Conservation (phyloP, 306 rosid species). For the Prunus salicina region DNA sequence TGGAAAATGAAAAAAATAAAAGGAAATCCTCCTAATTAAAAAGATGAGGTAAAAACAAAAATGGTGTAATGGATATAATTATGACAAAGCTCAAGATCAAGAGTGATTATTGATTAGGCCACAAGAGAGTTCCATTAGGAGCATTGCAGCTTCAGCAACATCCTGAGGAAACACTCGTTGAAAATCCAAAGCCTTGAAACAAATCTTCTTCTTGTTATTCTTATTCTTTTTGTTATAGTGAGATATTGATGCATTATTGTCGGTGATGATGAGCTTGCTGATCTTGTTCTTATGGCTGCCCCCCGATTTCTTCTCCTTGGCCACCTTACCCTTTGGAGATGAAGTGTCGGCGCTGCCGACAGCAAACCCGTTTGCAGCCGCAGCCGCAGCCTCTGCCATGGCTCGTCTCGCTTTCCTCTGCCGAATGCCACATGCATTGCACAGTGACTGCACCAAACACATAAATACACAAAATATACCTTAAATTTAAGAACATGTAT, state of each 20-base stretch:
- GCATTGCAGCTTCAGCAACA: conserved; percentile 68
- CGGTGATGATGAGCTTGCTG: conserved; percentile 18
- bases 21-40: neutral
- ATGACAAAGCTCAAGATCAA: neutral
- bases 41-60: neutral
- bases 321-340: conserved; percentile 25
- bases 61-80: neutral
- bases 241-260: neutral
- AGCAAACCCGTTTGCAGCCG: conserved; percentile 19
- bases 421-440: conserved; percentile 94
- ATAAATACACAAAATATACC: neutral
- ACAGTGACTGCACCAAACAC: conserved; percentile 64
- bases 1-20: neutral
- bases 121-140: conserved; percentile 69
- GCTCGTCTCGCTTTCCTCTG: conserved; percentile 85
- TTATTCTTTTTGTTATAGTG: neutral
- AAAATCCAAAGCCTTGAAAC: conserved; percentile 25
- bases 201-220: conserved; percentile 7
- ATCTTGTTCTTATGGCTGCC: conserved; percentile 35
- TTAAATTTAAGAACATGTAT: neutral
- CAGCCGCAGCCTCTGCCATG: conserved; percentile 54
- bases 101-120: conserved; percentile 37
- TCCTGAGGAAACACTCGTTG: conserved; percentile 50
- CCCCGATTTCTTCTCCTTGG: conserved; percentile 53
- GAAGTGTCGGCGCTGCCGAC: neutral